Evolutionary conservation across 2,329 filamentous ascomycete species (phyloP).

Genomic region (Sordariomycetes sp.): DNA sequence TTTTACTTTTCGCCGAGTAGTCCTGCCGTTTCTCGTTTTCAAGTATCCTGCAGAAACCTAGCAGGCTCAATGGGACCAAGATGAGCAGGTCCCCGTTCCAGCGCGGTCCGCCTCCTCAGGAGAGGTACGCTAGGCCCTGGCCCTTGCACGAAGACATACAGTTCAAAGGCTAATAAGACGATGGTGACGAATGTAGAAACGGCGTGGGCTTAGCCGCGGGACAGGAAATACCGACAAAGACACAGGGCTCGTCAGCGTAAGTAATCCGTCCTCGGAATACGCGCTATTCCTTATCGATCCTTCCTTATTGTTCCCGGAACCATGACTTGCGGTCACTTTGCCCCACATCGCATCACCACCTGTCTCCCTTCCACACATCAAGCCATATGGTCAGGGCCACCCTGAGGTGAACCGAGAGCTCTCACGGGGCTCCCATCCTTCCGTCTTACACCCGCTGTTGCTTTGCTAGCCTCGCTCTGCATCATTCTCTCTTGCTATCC

Average conservation of each 20-base stretch:
- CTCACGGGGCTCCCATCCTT: not conserved
- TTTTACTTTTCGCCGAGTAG: too few relatives aligned
- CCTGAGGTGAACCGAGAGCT: not conserved
- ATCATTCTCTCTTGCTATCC: conserved; percentile 1
- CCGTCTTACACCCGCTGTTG: not conserved
- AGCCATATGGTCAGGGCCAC: not conserved
- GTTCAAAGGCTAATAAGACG: not conserved
- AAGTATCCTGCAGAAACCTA: too few relatives aligned
- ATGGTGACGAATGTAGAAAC: not conserved
- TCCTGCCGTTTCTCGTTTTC: too few relatives aligned
- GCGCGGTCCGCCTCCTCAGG: too few relatives aligned
- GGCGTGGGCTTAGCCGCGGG: not conserved
- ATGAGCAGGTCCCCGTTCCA: too few relatives aligned
- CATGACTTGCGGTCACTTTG: not conserved
- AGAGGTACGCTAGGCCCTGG: too few relatives aligned
- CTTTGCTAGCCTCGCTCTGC: not conserved
- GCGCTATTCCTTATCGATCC: not conserved
- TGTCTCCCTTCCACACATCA: not conserved
- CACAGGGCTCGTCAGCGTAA: not conserved
- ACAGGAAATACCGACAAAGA: not conserved
- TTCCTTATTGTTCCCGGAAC: too few relatives aligned
- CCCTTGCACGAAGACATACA: too few relatives aligned
- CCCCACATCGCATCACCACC: too few relatives aligned
- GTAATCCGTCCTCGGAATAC: not conserved
- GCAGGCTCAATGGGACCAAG: too few relatives aligned